Evolutionary conservation across 2,329 filamentous ascomycete genomes (phyloP), one percentile per base, ranked within the genome.

Genomic region (Talaromyces funiculosus): DNA sequence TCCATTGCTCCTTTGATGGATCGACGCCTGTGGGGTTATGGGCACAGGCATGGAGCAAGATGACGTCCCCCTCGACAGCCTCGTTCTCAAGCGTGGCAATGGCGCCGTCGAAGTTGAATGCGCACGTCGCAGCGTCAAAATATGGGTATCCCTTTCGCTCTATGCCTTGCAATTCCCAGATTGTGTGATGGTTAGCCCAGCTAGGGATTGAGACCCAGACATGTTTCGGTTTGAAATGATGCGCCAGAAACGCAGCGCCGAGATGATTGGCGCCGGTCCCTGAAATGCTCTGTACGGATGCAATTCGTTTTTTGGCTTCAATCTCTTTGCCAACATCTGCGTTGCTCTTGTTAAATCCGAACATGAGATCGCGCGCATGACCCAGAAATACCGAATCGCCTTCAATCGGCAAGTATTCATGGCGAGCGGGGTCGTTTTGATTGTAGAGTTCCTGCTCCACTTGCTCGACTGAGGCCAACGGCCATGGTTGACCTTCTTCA

Each of bases 21-120:
- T 99, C 94, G 64, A 97, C 90, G 61, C 94, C 94, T 1, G 94
- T 99, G 33, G 94, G 94, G 80, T 99, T 99, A 82, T 97, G 94
- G 20, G 94, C 94, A 73, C 94, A 99, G 62, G 92, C 90, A 77
- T 97, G 94, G 43, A 97, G 84, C 40, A 97, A 84, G 71, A 97
- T 86, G 72, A 96, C 86, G 73, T 90, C 92, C 67, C 86, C 86
- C 59, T 91, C 85, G 9, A 89, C 86, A 3, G 91, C 91, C 60
- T 89, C 86, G 66, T 93, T 90, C 77, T 97, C 92, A 49, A 99
- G 86, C 18, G 89, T 90, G 72, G 88, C 88, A 67, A 93, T 96
- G 75, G 89, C 78, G 76, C 73, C 75, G n/a, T 72, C 68, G 53
- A 77, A 78, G 61, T 78, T 75, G 57, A 78, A 71, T n/a, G 73